phyloP scores from a whole-genome alignment of 352 stramenopile species.

The Globisporangium nunn region DNA sequence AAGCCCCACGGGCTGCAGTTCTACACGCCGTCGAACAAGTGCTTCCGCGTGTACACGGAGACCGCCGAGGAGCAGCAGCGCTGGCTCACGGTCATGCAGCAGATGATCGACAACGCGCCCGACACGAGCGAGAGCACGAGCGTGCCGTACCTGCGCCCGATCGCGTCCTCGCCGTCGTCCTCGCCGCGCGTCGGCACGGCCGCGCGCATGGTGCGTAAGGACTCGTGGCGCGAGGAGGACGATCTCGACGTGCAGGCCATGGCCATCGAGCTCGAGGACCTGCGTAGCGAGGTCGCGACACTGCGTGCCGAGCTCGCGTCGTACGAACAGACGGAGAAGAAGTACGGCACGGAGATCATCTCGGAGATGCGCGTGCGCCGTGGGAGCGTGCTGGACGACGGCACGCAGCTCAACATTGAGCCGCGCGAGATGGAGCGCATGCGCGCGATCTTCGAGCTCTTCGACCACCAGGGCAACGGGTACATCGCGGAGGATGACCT shows the following conservation, averaged over 20 bases:
- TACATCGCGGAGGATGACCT: slow-evolving; percentile 76
- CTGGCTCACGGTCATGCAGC: slow-evolving; percentile 70
- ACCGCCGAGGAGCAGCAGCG: slow-evolving; percentile 54
- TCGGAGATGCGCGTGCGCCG: slow-evolving; percentile 41
- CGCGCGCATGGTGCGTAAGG: slow-evolving; percentile 38
- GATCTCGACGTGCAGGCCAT: slow-evolving; percentile 57
- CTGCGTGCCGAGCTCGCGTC: slow-evolving; percentile 63
- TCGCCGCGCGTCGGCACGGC: slow-evolving; percentile 32
- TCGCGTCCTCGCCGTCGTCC: slow-evolving; percentile 55
- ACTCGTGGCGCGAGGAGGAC: slow-evolving; percentile 76
- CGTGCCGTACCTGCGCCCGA: slow-evolving; percentile 58
- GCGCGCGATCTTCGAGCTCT: slow-evolving; percentile 79
- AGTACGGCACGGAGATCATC: slow-evolving; percentile 55
- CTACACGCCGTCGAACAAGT: slow-evolving; percentile 79
- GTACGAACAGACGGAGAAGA: slow-evolving; percentile 78
- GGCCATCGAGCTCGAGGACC: slow-evolving; percentile 61
- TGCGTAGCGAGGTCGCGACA: slow-evolving; percentile 63
- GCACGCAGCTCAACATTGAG: slow-evolving; percentile 72
- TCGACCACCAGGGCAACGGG: slow-evolving; percentile 73
- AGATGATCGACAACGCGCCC: slow-evolving; percentile 51
- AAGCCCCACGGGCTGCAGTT: slow-evolving; percentile 86
- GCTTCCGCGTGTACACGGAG: slow-evolving; percentile 82
- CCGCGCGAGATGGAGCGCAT: slow-evolving; percentile 82
- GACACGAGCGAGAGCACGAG: slow-evolving; percentile 58
- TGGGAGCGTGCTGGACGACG: slow-evolving; percentile 67